These are phyloP conservation scores for Sporothrix brasiliensis DNA, from an alignment of 2,329 filamentous ascomycete species.

Conservation along the genomic window DNA sequence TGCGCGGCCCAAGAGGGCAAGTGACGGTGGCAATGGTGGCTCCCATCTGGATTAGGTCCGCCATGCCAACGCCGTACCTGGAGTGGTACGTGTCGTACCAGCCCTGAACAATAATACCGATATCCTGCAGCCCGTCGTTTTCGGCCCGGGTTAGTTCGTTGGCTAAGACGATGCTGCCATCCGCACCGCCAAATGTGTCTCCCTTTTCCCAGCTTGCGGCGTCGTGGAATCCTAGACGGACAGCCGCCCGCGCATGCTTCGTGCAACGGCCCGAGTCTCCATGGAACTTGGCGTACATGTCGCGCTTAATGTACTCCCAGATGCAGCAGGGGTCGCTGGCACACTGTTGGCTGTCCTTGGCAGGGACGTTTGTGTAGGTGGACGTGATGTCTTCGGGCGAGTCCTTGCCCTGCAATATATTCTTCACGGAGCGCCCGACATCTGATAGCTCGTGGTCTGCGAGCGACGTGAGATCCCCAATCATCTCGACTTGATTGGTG, in stretches of 20 bases:
- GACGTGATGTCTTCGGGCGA: background rate
- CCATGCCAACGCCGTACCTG: background rate
- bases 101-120: background rate
- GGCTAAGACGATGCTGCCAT: background rate
- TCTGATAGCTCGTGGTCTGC: background rate
- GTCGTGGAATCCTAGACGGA: background rate
- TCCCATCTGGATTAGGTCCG: slow-evolving; percentile 13
- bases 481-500: background rate
- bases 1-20: background rate
- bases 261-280: background rate
- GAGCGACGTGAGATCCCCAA: background rate
- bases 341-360: background rate
- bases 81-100: slow-evolving; percentile 11
- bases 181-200: background rate
- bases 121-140: slow-evolving; percentile 4
- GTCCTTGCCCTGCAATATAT: background rate
- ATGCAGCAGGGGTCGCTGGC: background rate
- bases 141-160: background rate
- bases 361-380: background rate
- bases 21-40: slow-evolving; percentile 1
- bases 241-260: background rate
- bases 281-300: slow-evolving; percentile 6
- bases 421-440: background rate
- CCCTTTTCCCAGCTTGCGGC: background rate
- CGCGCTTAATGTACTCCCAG: slow-evolving; percentile 3